Base-by-base conservation (phyloP, 208 protist species). In the Blastocrithidia nonstop region DNA sequence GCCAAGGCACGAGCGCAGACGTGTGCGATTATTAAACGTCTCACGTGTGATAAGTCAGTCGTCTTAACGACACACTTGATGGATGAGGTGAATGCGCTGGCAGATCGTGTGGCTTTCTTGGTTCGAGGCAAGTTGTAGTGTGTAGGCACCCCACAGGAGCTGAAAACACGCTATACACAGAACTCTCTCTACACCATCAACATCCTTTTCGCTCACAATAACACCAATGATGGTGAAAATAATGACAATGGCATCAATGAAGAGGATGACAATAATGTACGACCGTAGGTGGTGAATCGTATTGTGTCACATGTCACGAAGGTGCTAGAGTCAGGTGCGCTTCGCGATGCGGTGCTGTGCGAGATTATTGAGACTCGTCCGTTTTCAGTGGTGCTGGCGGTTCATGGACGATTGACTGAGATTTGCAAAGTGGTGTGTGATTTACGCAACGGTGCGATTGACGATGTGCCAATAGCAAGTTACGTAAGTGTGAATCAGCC, bases 61-160 rank as follows among this genome's bases (percentile, higher is more conserved):
- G 27, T 89, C 21, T 43, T 89, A 43, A 83, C 69, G 35, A 95
- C 91, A 26, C 92, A 95, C 62, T 64, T 82, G 3, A 68, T 96
- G 48, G 87, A 93, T 20, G 89, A 96, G 61, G 66, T 66, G 20
- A 82, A 96, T 42, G 77, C 81, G 4, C 54, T 96, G 17, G 66
- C 70, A 19, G 49, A 73, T 39, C 68, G 82, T 36, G 61, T 89
- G 0, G 80, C 75, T 21, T 95, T 97, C 33, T 90, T 97, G 62
- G 65, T 69, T 39, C 54, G 73, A 19, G 94, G 94, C 41, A 57
- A 50, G 29, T 53, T 98, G 25, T 65, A 65, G 9, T 96, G 87
- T 56, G 41, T 95, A n/a, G 91, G 91, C 21, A 73, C 59, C 2
- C 55, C 55, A 31, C 61, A 71, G 50, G 70, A 88, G 41, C 52